These are phyloP conservation scores for Quercus ilex DNA, from an alignment of 306 rosid species.

Conservation along the genomic window DNA sequence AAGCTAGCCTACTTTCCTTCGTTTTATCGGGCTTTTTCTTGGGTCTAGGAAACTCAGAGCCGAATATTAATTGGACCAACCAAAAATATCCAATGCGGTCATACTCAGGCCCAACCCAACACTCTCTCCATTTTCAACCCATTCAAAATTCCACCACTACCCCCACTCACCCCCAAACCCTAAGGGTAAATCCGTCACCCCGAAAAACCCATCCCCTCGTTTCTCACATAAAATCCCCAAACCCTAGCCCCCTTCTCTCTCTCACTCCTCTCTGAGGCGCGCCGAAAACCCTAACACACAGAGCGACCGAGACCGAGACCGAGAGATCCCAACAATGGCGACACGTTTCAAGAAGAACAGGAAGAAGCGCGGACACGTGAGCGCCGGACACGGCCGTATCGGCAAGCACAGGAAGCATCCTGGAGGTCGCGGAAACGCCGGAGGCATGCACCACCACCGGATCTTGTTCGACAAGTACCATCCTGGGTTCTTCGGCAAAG, in stretches of 20 bases:
- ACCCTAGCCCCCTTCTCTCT: constrained; percentile 2
- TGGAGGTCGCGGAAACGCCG: constrained; percentile 89
- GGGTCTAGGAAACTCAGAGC: neutral
- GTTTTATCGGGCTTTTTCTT: neutral
- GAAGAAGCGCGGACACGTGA: constrained; percentile 93
- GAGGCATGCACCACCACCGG: constrained; percentile 95
- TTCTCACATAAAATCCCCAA: constrained; percentile 26
- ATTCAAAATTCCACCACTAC: neutral
- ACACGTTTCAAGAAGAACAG: constrained; percentile 88
- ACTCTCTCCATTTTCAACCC: neutral
- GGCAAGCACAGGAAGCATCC: constrained; percentile 92
- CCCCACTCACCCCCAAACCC: constrained; percentile 22
- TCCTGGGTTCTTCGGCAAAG: constrained; percentile 84
- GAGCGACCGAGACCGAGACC: neutral
- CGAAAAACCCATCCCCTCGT: neutral
- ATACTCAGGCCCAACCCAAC: neutral
- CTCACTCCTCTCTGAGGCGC: constrained; percentile 21
- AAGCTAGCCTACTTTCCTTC: neutral
- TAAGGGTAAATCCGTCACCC: constrained; percentile 34
- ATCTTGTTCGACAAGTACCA: constrained; percentile 92
- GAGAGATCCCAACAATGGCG: constrained; percentile 41
- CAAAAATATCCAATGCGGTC: neutral
- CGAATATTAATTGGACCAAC: neutral
- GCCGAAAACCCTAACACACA: constrained; percentile 31
- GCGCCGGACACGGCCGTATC: constrained; percentile 83